These are phyloP conservation scores for Gentiana straminea DNA, from an alignment of 257 asterid species.

Conservation along the genomic window DNA sequence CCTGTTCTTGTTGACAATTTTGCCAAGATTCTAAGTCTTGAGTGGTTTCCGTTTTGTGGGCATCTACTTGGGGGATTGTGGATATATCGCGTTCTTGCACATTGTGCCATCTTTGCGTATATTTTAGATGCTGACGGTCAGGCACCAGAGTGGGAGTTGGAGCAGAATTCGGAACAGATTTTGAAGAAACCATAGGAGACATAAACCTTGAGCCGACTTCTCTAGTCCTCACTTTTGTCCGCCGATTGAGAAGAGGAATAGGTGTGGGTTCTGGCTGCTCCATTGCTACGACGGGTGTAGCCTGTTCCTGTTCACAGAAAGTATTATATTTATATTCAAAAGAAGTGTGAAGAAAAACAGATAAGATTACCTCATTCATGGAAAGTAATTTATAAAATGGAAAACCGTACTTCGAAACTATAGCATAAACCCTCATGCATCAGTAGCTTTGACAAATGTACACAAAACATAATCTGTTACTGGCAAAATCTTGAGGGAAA, in stretches of 20 bases:
- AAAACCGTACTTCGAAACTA: no score
- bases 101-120: slow-evolving; percentile 6
- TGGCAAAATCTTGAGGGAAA: no score
- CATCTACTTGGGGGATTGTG: background rate
- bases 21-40: slow-evolving; percentile 9
- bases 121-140: slow-evolving; percentile 9
- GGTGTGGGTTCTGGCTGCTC: background rate
- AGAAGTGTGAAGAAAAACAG: no score
- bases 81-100: slow-evolving; percentile 3
- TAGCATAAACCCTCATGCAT: no score
- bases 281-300: background rate
- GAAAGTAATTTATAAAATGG: no score
- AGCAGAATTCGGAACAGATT: slow-evolving; percentile 1
- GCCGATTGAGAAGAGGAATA: slow-evolving; percentile 13
- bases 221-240: slow-evolving; percentile 17
- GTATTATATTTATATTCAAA: no score
- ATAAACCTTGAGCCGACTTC: slow-evolving; percentile 28
- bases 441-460: no score
- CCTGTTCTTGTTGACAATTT: slow-evolving; percentile 6
- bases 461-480: no score
- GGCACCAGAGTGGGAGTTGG: background rate
- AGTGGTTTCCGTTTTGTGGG: no score
- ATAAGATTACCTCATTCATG: no score
- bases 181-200: slow-evolving; percentile 17
- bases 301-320: no score